Percentiles rank a stretch among this genome's conserved stretches.
Conservation (phyloP, 768 basidiomycete species). For the Trametes gibbosa region DNA sequence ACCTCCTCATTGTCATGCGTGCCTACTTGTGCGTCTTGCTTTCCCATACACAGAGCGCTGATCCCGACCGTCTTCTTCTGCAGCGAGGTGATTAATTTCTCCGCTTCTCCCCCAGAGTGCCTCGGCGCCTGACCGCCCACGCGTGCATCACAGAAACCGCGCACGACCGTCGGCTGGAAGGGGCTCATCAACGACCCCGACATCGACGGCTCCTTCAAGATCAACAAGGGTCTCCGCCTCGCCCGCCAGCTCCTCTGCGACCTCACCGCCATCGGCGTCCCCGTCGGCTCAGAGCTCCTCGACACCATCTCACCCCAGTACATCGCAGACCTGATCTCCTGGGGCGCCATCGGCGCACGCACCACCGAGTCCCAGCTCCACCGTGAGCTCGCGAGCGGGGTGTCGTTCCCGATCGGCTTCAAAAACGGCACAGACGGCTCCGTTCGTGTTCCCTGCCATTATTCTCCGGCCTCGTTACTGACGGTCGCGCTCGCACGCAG, state of each 20-base stretch:
- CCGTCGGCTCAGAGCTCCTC: slow-evolving; percentile 92
- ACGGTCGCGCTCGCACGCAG: slow-evolving; percentile 9
- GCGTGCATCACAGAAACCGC: slow-evolving; percentile 78
- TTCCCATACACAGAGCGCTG: slow-evolving; percentile 4
- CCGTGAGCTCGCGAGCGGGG: slow-evolving; percentile 92
- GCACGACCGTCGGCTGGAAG: slow-evolving; percentile 98
- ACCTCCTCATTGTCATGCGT: slow-evolving; percentile 92
- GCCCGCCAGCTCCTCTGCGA: slow-evolving; percentile 90
- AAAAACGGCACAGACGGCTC: slow-evolving; percentile 99
- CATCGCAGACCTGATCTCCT: slow-evolving; percentile 78
- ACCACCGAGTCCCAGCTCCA: slow-evolving; percentile 98
- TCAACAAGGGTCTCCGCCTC: slow-evolving; percentile 93
- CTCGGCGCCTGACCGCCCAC: not conserved
- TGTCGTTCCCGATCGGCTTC: slow-evolving; percentile 98
- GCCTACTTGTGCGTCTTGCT: slow-evolving; percentile 81
- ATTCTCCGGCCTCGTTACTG: slow-evolving; percentile 1
- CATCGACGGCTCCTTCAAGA: slow-evolving; percentile 91
- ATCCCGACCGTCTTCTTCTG: slow-evolving; percentile 17
- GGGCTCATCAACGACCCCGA: slow-evolving; percentile 94
- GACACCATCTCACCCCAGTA: slow-evolving; percentile 85
- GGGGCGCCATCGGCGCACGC: slow-evolving; percentile 96
- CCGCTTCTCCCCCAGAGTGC: not conserved
- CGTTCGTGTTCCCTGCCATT: slow-evolving; percentile 14
- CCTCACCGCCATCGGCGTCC: slow-evolving; percentile 84
- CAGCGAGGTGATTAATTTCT: slow-evolving; percentile 37